Evolutionary conservation across 331 rosid species (phyloP), one percentile per base, ranked within the genome.

Genomic region (Erythrophleum ivorense): DNA sequence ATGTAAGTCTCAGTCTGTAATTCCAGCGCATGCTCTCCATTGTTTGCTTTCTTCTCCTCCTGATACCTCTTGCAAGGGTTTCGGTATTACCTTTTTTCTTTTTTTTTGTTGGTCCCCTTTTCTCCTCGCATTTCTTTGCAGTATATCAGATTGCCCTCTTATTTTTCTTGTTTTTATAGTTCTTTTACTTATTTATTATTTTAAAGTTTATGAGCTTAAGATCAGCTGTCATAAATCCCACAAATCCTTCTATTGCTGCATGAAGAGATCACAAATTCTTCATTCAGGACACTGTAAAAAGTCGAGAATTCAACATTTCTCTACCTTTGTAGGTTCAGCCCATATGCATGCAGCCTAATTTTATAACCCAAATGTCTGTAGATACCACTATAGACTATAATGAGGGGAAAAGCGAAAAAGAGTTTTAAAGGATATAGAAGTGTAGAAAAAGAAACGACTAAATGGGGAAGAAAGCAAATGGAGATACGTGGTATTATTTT

Each of bases 191-290:
- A 6, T 16, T 9, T 12, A 40, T 40, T 1, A 33, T 21, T 70
- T 79, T 63, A 10, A 34, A 48, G 31, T 77, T 24, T 31, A 9
- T 43, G 64, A 77, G 18, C 55, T 85, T 65, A 52, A 55, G 48
- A 52, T 19, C 7, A 21, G 34, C 48, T 49, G 67, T 57, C 41
- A 3, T 41, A 15, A 41, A 68, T 34, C 4, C 18, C 38, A 3
- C n/a, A 19, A 45, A 46, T 57, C 41, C 45, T 33, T 19, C 62
- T 6, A 12, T 33, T 34, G 31, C 78, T 36, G 34, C 36, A 11
- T 21, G 33, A 54, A 34, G 49, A 21, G 62, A 57, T 68, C 7
- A 9, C 53, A 68, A 68, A 68, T 43, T n/a, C 24, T 43, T 41
- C 34, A 68, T 65, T 4, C 49, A 36, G 2, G 36, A n/a, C 48